Evolutionary conservation across 805 yeast genomes (phyloP).

Genomic region (Suhomyces sp.): DNA sequence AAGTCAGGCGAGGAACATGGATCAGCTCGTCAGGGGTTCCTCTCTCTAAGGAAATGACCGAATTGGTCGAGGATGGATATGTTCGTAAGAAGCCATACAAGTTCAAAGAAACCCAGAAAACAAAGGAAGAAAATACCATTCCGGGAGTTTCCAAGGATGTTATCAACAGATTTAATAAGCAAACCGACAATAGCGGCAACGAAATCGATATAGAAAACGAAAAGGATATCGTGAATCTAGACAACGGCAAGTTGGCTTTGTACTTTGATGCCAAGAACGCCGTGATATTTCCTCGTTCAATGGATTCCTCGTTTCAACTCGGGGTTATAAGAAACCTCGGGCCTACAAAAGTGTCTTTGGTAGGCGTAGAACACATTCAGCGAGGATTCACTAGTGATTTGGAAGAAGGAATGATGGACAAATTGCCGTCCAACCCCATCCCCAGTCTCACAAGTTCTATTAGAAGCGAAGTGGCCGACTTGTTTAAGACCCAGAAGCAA

Average conservation of each 20-base stretch:
- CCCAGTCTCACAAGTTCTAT: conserved; percentile 33
- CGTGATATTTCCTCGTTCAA: conserved; percentile 43
- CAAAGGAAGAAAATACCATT: neutral
- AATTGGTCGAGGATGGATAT: conserved; percentile 59
- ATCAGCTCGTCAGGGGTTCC: conserved; percentile 60
- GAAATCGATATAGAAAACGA: conserved; percentile 22
- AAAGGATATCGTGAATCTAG: conserved; percentile 27
- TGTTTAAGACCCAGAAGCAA: conserved; percentile 16
- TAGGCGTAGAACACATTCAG: conserved; percentile 47
- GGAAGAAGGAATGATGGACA: conserved; percentile 29
- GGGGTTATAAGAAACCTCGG: conserved; percentile 34
- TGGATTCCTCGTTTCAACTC: conserved; percentile 38
- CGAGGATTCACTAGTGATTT: conserved; percentile 48
- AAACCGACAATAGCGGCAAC: conserved; percentile 8
- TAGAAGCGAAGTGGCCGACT: conserved; percentile 24
- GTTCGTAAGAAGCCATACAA: conserved; percentile 19
- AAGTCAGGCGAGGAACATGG: conserved; percentile 86
- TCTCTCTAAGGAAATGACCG: conserved; percentile 46
- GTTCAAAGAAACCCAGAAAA: neutral
- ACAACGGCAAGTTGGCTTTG: conserved; percentile 35
- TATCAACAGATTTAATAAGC: conserved; percentile 19
- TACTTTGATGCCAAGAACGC: conserved; percentile 45
- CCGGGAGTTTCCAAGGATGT: conserved; percentile 13
- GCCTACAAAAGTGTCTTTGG: conserved; percentile 31
- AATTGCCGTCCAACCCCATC: conserved; percentile 29